Evolutionary conservation across 2,329 filamentous ascomycete species (phyloP).

Genomic region (Capronia epimyces): DNA sequence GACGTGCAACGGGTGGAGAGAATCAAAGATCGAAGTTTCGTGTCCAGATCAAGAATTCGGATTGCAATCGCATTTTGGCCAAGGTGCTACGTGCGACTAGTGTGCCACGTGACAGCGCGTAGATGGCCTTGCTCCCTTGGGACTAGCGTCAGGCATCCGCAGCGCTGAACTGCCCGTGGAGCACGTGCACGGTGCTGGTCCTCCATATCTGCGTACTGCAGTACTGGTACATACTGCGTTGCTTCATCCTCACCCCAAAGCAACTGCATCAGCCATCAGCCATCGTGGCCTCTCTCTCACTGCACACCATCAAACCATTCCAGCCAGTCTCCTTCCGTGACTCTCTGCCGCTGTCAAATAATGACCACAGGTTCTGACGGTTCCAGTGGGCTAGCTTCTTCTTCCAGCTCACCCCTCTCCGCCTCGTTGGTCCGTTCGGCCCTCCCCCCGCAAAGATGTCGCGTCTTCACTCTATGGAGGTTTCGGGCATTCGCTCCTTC

Average conservation of each 20-base stretch:
- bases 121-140: not conserved
- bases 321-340: not conserved
- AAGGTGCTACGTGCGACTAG: not conserved
- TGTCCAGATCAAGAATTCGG: slow-evolving; percentile 1
- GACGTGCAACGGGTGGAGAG: not conserved
- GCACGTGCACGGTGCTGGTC: not conserved
- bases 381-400: not conserved
- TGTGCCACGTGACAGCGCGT: not conserved
- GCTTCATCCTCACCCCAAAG: not conserved
- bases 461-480: slow-evolving; percentile 82
- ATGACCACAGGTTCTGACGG: not conserved
- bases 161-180: no score
- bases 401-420: not conserved
- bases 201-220: no score
- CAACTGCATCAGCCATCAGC: not conserved
- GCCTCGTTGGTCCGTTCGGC: not conserved
- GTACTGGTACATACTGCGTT: not conserved
- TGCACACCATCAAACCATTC: not conserved
- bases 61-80: not conserved
- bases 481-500: slow-evolving; percentile 82
- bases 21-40: not conserved
- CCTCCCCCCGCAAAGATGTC: slow-evolving; percentile 36
- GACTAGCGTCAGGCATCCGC: not conserved
- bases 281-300: not conserved
- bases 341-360: not conserved